These are phyloP conservation scores for Anthracocystis panici-leucophaei DNA, from an alignment of 1,284 basidiomycete species.

Conservation along the genomic window DNA sequence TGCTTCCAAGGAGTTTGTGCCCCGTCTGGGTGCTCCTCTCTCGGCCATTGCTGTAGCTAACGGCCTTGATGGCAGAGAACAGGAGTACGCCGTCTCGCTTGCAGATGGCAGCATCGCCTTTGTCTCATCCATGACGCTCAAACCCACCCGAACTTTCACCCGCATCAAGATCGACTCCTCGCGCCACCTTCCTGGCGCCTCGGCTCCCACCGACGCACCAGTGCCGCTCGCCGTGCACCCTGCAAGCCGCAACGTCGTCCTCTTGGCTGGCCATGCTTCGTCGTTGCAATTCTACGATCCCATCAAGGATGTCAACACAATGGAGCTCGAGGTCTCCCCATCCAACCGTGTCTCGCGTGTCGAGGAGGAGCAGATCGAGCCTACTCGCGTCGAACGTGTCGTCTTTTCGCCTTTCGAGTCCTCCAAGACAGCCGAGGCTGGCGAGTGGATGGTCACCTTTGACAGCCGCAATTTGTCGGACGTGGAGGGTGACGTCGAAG, in stretches of 20 bases:
- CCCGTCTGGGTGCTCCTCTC: constrained; percentile 87
- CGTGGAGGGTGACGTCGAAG: constrained; percentile 64
- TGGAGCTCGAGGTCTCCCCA: constrained; percentile 91
- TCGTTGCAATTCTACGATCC: constrained; percentile 92
- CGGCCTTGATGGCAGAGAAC: constrained; percentile 73
- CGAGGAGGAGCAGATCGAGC: constrained; percentile 83
- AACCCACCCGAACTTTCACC: constrained; percentile 80
- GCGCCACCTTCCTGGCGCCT: constrained; percentile 41
- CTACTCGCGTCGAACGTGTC: constrained; percentile 80
- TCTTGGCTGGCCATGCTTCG: constrained; percentile 93
- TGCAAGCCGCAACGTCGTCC: constrained; percentile 72
- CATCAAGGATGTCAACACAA: constrained; percentile 78
- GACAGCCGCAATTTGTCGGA: constrained; percentile 75
- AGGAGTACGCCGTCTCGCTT: constrained; percentile 87
- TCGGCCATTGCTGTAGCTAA: constrained; percentile 76
- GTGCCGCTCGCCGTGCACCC: constrained; percentile 64
- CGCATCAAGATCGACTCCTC: constrained; percentile 76
- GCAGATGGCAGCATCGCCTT: constrained; percentile 86
- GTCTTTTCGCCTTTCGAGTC: constrained; percentile 74
- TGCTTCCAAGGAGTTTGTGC: constrained; percentile 76
- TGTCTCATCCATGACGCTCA: constrained; percentile 80
- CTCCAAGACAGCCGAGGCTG: constrained; percentile 28
- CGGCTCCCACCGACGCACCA: constrained; percentile 15
- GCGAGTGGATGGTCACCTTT: constrained; percentile 90
- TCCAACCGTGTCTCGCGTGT: constrained; percentile 89